A percentile compares a stretch with the other conserved stretches of the same genome.
Evolutionary conservation across 2,329 filamentous ascomycete genomes (phyloP).

Genomic region (Neonectria hederae): DNA sequence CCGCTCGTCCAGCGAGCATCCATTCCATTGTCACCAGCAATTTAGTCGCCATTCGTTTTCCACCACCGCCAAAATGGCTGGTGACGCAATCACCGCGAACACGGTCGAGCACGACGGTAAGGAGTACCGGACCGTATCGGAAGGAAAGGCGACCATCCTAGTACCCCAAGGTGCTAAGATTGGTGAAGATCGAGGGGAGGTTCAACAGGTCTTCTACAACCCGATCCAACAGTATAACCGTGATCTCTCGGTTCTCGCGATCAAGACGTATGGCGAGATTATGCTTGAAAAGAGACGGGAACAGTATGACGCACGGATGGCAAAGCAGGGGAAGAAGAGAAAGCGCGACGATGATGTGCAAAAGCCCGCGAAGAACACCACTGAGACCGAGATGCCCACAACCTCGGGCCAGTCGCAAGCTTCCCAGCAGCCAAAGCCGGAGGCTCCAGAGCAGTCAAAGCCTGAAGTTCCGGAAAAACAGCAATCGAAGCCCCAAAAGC

Average conservation of each 20-base stretch:
- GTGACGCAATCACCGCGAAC: conserved; percentile 30
- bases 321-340: conserved; percentile 56
- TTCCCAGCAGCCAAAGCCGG: conserved; percentile 26
- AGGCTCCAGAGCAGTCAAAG: conserved; percentile 25
- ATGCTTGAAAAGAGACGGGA: conserved; percentile 57
- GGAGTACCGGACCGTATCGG: conserved; percentile 61
- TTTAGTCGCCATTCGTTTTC: conserved; percentile 27
- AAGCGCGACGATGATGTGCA: conserved; percentile 54
- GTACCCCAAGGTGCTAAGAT: conserved; percentile 58
- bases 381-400: conserved; percentile 9
- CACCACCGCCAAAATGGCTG: conserved; percentile 35
- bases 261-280: conserved; percentile 86
- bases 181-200: conserved; percentile 64
- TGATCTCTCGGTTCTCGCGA: conserved; percentile 90
- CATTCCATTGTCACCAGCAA: conserved; percentile 11
- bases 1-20: conserved; percentile 7
- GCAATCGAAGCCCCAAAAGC: conserved; percentile 45
- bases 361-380: conserved; percentile 25
- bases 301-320: conserved; percentile 53
- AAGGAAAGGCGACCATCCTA: conserved; percentile 67
- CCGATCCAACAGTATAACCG: conserved; percentile 99
- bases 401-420: conserved; percentile 25
- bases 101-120: conserved; percentile 53
- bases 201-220: conserved; percentile 94
- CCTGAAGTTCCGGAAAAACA: conserved; percentile 27